A percentile compares a stretch with the other conserved stretches of the same genome.
phyloP scores from a whole-genome alignment of 2,329 filamentous ascomycete genomes.

The Thyridium curvatum region DNA sequence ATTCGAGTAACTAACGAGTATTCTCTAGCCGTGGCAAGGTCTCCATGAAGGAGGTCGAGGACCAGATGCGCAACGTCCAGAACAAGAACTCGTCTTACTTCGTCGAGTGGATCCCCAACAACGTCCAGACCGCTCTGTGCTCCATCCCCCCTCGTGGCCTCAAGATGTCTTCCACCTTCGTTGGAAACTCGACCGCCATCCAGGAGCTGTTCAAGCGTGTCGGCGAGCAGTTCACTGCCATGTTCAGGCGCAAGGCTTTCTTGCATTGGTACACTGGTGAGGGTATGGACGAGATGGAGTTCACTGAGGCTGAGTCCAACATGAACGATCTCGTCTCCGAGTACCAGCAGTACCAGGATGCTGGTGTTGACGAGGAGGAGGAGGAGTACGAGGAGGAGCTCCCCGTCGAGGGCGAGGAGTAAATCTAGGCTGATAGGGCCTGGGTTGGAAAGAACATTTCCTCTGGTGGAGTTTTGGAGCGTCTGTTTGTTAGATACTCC shows the following conservation, averaged over 20 bases:
- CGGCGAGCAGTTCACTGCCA: conserved; percentile 98
- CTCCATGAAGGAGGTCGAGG: conserved; percentile 99
- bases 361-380: conserved; percentile 93
- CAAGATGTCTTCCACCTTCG: conserved; percentile 98
- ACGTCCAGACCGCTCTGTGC: conserved; percentile 98
- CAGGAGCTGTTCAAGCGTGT: conserved; percentile 99
- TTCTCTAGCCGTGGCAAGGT: conserved; percentile 82
- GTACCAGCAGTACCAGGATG: conserved; percentile 99
- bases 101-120: conserved; percentile 99
- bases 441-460: no score
- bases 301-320: conserved; percentile 99
- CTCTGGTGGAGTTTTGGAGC: no score
- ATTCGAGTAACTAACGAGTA: no score
- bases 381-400: conserved; percentile 91
- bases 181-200: conserved; percentile 98
- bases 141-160: conserved; percentile 96
- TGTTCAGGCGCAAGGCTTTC: conserved; percentile 99
- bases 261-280: conserved; percentile 99
- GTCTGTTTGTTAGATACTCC: no score
- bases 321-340: conserved; percentile 99
- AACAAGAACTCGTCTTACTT: conserved; percentile 99
- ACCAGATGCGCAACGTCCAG: conserved; percentile 99
- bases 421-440: conserved; percentile 11
- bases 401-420: conserved; percentile 65
- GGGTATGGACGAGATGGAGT: conserved; percentile 99